These are phyloP conservation scores for Neocatenulostroma microsporum DNA, from an alignment of 2,329 filamentous ascomycete species.

Conservation along the genomic window DNA sequence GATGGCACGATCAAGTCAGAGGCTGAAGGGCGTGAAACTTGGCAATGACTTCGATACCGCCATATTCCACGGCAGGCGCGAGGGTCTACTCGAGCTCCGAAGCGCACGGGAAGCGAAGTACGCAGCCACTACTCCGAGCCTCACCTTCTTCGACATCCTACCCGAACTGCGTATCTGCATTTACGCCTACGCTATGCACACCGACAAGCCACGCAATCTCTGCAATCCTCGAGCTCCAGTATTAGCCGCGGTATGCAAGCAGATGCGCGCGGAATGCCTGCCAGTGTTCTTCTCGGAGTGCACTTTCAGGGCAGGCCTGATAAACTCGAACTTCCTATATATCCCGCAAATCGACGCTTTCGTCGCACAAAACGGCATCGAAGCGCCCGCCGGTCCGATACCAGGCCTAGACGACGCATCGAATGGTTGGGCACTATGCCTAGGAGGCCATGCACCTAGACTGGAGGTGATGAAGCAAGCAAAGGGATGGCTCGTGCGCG, in stretches of 20 bases:
- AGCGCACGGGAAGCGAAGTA: neutral
- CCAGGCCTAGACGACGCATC: no score
- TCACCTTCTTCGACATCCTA: conserved; percentile 3
- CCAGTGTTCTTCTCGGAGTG: conserved; percentile 4
- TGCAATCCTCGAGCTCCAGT: neutral
- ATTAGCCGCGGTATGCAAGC: conserved; percentile 1
- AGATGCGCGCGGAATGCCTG: neutral
- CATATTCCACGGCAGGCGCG: no score
- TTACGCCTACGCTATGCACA: conserved; percentile 1
- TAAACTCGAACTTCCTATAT: neutral
- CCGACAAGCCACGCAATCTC: neutral
- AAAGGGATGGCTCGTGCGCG: no score
- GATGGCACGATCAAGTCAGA: no score
- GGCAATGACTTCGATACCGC: no score
- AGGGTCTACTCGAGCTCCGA: no score
- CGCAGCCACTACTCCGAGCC: neutral
- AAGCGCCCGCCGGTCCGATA: neutral
- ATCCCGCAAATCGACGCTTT: neutral
- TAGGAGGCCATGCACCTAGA: no score
- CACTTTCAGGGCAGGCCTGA: neutral
- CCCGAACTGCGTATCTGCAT: neutral
- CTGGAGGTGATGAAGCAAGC: no score
- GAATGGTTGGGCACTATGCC: no score
- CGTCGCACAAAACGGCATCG: neutral
- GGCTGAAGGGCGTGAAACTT: no score